Evolutionary conservation across 169 alveolate species (phyloP).

Genomic region (Blepharisma undulans): DNA sequence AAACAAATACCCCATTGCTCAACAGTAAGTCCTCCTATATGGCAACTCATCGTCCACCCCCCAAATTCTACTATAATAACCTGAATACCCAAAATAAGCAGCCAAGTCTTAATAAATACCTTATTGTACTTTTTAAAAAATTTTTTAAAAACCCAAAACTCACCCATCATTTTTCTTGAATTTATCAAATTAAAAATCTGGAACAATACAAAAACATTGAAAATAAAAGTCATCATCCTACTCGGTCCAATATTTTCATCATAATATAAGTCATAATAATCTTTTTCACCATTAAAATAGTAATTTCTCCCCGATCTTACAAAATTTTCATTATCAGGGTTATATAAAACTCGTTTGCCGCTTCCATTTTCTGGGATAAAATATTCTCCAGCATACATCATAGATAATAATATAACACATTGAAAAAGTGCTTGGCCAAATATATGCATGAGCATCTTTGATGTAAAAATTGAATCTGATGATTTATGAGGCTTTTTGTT

Average conservation of each 20-base stretch:
- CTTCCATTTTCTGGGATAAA: constrained; percentile 78
- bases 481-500: constrained; percentile 86
- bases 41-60: constrained; percentile 49
- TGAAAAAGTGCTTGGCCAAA: constrained; percentile 73
- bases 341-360: background rate
- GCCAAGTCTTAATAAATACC: constrained; percentile 53
- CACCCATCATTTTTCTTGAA: constrained; percentile 87
- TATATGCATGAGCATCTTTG: constrained; percentile 69
- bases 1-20: constrained; percentile 62
- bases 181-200: constrained; percentile 87
- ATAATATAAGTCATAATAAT: constrained; percentile 25
- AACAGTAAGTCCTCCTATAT: constrained; percentile 47
- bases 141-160: constrained; percentile 79
- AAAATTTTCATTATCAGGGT: background rate
- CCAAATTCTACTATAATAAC: constrained; percentile 69
- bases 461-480: constrained; percentile 85
- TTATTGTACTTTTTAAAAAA: constrained; percentile 57
- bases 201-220: constrained; percentile 90
- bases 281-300: constrained; percentile 20
- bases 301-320: constrained; percentile 37
- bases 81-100: constrained; percentile 59
- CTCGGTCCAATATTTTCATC: constrained; percentile 68
- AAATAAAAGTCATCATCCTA: constrained; percentile 86
- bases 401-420: constrained; percentile 51
- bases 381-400: constrained; percentile 80